phyloP scores from a whole-genome alignment of 116 monocot species.

The Iris pallida region DNA sequence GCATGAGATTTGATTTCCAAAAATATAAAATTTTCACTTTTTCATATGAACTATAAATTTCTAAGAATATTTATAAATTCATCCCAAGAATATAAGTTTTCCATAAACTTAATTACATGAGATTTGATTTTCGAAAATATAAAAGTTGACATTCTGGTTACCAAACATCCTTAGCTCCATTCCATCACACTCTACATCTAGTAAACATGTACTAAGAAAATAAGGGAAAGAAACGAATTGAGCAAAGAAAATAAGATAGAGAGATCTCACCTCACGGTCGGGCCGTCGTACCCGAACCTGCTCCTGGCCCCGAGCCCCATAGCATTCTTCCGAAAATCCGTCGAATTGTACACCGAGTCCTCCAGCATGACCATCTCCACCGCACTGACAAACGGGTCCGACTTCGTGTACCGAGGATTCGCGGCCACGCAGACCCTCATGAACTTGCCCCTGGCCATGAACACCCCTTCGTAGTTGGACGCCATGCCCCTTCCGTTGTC shows the following conservation, averaged over 20 bases:
- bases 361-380: conserved; percentile 58
- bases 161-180: too few species aligned
- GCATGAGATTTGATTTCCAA: too few species aligned
- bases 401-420: conserved; percentile 46
- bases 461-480: conserved; percentile 80
- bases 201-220: not conserved
- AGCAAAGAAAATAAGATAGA: not conserved
- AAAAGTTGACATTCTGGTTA: too few species aligned
- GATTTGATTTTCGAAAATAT: too few species aligned
- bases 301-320: conserved; percentile 71
- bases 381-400: conserved; percentile 62
- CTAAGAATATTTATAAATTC: too few species aligned
- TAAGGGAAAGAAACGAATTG: not conserved
- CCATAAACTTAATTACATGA: too few species aligned
- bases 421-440: conserved; percentile 66
- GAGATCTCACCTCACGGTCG: conserved; percentile 41
- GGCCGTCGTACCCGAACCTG: conserved; percentile 54
- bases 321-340: conserved; percentile 51
- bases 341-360: conserved; percentile 60
- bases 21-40: too few species aligned
- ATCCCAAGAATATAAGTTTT: too few species aligned
- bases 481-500: conserved; percentile 42
- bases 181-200: too few species aligned
- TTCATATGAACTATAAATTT: too few species aligned
- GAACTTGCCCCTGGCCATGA: conserved; percentile 41